Conservation (phyloP, 1,139 yeast genomes). For the Meyerozyma sp. region DNA sequence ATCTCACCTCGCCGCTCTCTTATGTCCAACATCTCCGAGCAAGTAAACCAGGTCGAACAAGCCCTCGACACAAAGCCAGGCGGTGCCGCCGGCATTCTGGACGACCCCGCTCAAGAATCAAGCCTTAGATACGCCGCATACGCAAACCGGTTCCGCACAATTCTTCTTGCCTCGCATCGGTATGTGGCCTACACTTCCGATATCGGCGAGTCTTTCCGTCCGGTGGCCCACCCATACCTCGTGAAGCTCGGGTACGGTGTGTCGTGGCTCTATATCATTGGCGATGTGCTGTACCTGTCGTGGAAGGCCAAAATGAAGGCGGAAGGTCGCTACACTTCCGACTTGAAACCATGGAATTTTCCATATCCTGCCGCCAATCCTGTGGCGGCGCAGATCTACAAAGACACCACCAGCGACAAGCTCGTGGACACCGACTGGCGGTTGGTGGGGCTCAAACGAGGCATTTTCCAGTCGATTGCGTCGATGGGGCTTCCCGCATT, state of each 20-base stretch:
- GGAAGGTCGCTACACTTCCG: constrained; percentile 61
- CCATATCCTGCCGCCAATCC: constrained; percentile 40
- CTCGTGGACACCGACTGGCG: constrained; percentile 58
- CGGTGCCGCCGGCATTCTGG: neutral
- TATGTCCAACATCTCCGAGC: neutral
- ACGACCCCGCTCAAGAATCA: constrained; percentile 33
- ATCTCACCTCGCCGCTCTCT: too few relatives aligned
- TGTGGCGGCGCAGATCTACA: constrained; percentile 31
- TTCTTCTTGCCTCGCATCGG: constrained; percentile 70
- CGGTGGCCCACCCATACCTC: constrained; percentile 66
- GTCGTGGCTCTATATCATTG: constrained; percentile 72
- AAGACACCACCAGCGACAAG: constrained; percentile 17
- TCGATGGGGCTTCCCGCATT: constrained; percentile 87
- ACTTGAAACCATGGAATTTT: constrained; percentile 65
- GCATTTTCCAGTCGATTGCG: constrained; percentile 74
- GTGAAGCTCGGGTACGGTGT: constrained; percentile 68
- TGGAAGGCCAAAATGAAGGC: constrained; percentile 70
- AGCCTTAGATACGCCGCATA: constrained; percentile 75
- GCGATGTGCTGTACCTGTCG: constrained; percentile 73
- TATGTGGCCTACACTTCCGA: constrained; percentile 87
- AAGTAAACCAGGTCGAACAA: neutral
- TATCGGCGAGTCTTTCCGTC: constrained; percentile 86
- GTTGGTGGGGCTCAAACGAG: constrained; percentile 60
- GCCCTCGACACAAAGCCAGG: neutral
- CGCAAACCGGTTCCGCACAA: constrained; percentile 68